A percentile compares a stretch with the other conserved stretches of the same genome.
Conservation (phyloP, 2,329 filamentous ascomycete genomes). For the Claviceps citrina region DNA sequence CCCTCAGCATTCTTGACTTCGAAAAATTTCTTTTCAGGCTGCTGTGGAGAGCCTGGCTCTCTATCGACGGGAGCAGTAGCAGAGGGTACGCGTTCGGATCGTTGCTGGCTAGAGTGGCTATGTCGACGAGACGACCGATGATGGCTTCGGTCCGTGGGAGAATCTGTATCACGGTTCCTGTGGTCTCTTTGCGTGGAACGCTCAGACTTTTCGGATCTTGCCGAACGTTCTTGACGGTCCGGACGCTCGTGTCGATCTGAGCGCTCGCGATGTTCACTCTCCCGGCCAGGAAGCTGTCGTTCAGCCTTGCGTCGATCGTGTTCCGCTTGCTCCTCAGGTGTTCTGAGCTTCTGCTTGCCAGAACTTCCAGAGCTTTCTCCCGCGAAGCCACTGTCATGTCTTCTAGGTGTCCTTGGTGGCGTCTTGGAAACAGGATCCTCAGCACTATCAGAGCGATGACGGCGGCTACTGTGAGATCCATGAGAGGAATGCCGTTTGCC, state of each 20-base stretch:
- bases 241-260: conserved; percentile 6
- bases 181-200: conserved; percentile 9
- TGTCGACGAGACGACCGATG: conserved; percentile 27
- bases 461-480: conserved; percentile 16
- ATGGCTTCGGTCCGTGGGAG: conserved; percentile 13
- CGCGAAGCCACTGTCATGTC: conserved; percentile 31
- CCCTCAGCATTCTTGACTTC: conserved; percentile 24
- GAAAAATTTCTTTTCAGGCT: conserved; percentile 27
- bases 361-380: conserved; percentile 24
- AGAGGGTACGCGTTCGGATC: conserved; percentile 15
- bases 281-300: conserved; percentile 19
- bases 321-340: conserved; percentile 33
- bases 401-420: conserved; percentile 24
- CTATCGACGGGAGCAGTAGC: conserved; percentile 14
- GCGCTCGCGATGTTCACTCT: conserved; percentile 14
- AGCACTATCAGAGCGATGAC: conserved; percentile 23
- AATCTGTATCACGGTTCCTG: conserved; percentile 20
- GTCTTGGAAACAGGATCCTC: conserved; percentile 20
- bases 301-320: conserved; percentile 36
- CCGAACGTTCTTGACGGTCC: conserved; percentile 12
- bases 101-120: conserved; percentile 22
- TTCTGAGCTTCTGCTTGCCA: conserved; percentile 21
- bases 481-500: conserved; percentile 15
- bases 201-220: conserved; percentile 6
- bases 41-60: conserved; percentile 8